A percentile compares a stretch with the other conserved stretches of the same genome.
phyloP scores from a whole-genome alignment of 495 filamentous ascomycete genomes.

The Thermochaetoides thermophila region DNA sequence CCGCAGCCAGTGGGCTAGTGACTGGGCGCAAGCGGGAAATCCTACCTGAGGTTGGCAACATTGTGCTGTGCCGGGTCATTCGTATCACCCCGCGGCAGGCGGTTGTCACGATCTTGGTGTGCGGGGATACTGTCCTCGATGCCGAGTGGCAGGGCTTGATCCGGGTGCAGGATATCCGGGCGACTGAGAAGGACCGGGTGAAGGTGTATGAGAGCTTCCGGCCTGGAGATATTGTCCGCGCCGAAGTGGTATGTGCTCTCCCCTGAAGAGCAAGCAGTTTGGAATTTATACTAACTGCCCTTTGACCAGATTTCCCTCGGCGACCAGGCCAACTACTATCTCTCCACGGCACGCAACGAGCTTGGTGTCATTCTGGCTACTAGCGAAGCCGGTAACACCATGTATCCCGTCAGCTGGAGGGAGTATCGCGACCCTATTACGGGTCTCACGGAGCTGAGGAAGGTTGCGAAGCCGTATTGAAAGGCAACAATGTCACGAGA shows the following conservation, averaged over 20 bases:
- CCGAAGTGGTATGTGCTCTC: slow-evolving; percentile 53
- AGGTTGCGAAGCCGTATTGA: slow-evolving; percentile 91
- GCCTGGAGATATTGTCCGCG: slow-evolving; percentile 84
- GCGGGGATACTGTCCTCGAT: slow-evolving; percentile 48
- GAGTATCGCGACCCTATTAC: slow-evolving; percentile 76
- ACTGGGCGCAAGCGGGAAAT: slow-evolving; percentile 43
- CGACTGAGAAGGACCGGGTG: slow-evolving; percentile 90
- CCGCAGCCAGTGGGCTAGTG: slow-evolving; percentile 6
- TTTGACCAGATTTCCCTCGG: slow-evolving; percentile 80
- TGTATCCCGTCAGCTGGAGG: slow-evolving; percentile 89
- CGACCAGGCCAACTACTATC: slow-evolving; percentile 87
- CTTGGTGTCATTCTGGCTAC: slow-evolving; percentile 87
- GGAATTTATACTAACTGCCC: too few relatives aligned
- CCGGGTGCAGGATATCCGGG: slow-evolving; percentile 77
- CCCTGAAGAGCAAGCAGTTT: background rate
- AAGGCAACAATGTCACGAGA: too few relatives aligned
- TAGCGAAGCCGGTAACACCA: slow-evolving; percentile 74
- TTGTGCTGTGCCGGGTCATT: slow-evolving; percentile 71
- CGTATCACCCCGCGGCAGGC: slow-evolving; percentile 73
- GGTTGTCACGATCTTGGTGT: slow-evolving; percentile 64
- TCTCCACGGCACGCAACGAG: slow-evolving; percentile 78
- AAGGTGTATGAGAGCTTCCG: slow-evolving; percentile 83
- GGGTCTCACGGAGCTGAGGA: slow-evolving; percentile 64
- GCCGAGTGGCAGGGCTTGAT: slow-evolving; percentile 47
- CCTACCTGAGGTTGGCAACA: slow-evolving; percentile 63